Evolutionary conservation across 208 protist species (phyloP).

Genomic region (Trypanosoma grayi): DNA sequence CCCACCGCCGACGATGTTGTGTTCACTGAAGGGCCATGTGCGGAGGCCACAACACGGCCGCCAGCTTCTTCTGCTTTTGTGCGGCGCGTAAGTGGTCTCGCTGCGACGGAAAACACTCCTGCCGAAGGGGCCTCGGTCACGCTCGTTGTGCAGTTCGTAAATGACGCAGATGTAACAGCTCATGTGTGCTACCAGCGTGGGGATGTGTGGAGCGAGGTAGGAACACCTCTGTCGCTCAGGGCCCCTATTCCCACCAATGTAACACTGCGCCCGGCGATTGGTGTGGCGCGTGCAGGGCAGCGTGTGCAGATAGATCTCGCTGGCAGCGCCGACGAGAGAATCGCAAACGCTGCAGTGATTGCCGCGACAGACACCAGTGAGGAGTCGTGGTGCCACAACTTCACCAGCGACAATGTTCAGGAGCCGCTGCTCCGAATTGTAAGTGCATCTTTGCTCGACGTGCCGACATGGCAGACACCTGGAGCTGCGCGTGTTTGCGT

Average conservation of each 20-base stretch:
- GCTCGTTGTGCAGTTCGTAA: slow-evolving; percentile 79
- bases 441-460: slow-evolving; percentile 41
- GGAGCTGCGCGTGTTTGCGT: slow-evolving; percentile 69
- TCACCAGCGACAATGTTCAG: slow-evolving; percentile 47
- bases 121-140: slow-evolving; percentile 36
- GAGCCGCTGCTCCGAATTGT: slow-evolving; percentile 51
- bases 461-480: slow-evolving; percentile 64
- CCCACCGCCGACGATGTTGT: slow-evolving; percentile 43
- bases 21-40: slow-evolving; percentile 68
- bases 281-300: slow-evolving; percentile 66
- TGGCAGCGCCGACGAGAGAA: slow-evolving; percentile 8
- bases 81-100: slow-evolving; percentile 30
- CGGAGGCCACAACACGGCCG: slow-evolving; percentile 6
- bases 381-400: slow-evolving; percentile 90
- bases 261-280: slow-evolving; percentile 25
- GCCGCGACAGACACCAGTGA: slow-evolving; percentile 21
- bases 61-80: slow-evolving; percentile 30
- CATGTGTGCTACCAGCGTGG: slow-evolving; percentile 67
- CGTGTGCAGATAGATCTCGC: slow-evolving; percentile 56
- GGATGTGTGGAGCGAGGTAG: slow-evolving; percentile 67
- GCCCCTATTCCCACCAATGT: slow-evolving; percentile 39
- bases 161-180: slow-evolving; percentile 13
- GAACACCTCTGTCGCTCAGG: slow-evolving; percentile 37
- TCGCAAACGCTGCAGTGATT: slow-evolving; percentile 42
- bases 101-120: slow-evolving; percentile 20